Evolutionary conservation across 495 filamentous ascomycete genomes (phyloP).

Genomic region (Aspergillus sparsus): DNA sequence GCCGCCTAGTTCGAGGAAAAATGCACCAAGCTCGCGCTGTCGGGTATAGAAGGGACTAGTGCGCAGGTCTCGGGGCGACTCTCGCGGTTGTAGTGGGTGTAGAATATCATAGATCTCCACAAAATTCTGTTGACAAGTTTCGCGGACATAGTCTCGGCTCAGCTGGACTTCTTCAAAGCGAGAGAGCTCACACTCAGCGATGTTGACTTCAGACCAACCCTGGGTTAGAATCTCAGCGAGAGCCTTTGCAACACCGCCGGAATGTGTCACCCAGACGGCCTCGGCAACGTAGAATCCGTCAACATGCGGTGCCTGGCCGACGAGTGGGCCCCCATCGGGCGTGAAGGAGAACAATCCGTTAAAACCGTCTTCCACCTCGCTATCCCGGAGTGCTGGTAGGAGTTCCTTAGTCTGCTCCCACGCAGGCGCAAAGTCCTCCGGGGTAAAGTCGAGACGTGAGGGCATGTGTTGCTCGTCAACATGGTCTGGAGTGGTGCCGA

Average conservation of each 20-base stretch:
- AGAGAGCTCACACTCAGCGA: conserved; percentile 50
- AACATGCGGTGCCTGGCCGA: conserved; percentile 48
- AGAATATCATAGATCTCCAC: conserved; percentile 56
- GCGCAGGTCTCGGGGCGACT: conserved; percentile 49
- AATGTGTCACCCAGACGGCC: conserved; percentile 58
- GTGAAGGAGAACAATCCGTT: conserved; percentile 58
- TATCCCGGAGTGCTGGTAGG: conserved; percentile 42
- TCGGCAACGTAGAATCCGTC: conserved; percentile 56
- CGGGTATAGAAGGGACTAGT: conserved; percentile 47
- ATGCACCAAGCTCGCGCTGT: conserved; percentile 49
- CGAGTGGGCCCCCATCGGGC: conserved; percentile 51
- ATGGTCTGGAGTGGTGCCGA: conserved; percentile 44
- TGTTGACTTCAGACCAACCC: conserved; percentile 46
- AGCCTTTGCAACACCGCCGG: conserved; percentile 53
- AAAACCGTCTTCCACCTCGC: conserved; percentile 50
- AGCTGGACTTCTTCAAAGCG: conserved; percentile 54
- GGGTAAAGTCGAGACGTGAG: conserved; percentile 50
- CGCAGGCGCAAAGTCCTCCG: conserved; percentile 50
- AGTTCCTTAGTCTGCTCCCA: conserved; percentile 48
- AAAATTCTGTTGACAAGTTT: conserved; percentile 54
- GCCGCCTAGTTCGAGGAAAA: conserved; percentile 49
- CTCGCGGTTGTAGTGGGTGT: conserved; percentile 49
- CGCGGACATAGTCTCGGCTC: conserved; percentile 43
- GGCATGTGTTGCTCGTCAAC: conserved; percentile 55
- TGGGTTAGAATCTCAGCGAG: conserved; percentile 50